Base-by-base conservation (phyloP, 371 early-diverging fungal species). In the Apophysomyces variabilis region DNA sequence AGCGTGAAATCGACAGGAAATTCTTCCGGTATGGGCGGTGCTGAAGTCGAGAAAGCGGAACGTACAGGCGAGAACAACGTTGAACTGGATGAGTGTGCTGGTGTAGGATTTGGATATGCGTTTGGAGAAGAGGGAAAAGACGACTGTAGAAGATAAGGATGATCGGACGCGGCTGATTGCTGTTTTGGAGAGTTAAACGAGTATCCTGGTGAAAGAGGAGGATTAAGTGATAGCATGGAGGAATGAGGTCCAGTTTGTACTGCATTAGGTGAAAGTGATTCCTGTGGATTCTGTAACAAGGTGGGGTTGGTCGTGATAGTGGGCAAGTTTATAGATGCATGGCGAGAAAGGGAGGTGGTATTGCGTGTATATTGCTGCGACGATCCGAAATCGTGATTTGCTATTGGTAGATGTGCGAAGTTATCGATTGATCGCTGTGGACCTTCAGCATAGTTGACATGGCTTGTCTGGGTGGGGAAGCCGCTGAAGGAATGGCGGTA, bases 401-500 rank as follows among this genome's bases (percentile, higher is more conserved):
- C 16, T 21, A 54, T 12, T 59, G 65, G 38, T 65, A 35, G 36
- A 26, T 26, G 7, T 26, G 35, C 35, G 8, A 54, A 38, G 9
- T 13, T 38, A 26, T 61, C 35, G 56, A 43, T 32, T 56, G 67
- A 43, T 60, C 60, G 54, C 43, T 66, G 60, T 44, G 18, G 14
- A 38, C 56, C 9, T 5, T 65, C 44, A 13, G 18, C 7, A 5
- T 18, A 41, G 7, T 26, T 26, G 32, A 26, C 32, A 26, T 61
- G 43, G 3, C 56, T 18, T 16, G 43, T 38, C 14, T 62, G 67
- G 47, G 57, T 58, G 16, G 65, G 56, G 64, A 64, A 69, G 5
- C 69, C 69, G 35, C 65, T 64, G 36, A 69, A 69, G 12, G 69
- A 69, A 57, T 65, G 69, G 5, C 65, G 69, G 56, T 65, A 64